Conservation (phyloP, 108 stramenopile genomes). For the Discostella stelligeroides region DNA sequence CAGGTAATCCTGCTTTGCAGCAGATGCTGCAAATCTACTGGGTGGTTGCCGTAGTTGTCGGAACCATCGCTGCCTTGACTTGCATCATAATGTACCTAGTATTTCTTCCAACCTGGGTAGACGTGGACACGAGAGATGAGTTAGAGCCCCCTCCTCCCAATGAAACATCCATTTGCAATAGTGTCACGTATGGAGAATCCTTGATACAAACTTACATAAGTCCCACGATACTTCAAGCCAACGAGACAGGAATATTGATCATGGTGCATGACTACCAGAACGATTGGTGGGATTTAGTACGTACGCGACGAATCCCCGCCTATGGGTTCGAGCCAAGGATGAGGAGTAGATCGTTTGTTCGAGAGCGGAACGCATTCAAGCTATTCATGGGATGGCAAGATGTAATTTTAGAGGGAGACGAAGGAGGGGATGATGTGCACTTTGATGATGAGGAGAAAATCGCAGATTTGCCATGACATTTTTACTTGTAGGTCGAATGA, state of each 20-base stretch:
- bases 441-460: slow-evolving; percentile 12
- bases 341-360: slow-evolving; percentile 55
- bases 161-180: slow-evolving; percentile 64
- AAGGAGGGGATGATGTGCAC: slow-evolving; percentile 26
- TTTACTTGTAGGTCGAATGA: too few species aligned
- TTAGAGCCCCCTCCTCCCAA: slow-evolving; percentile 73
- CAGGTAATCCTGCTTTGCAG: slow-evolving; percentile 47
- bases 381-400: slow-evolving; percentile 25
- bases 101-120: slow-evolving; percentile 68
- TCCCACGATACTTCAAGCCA: slow-evolving; percentile 78
- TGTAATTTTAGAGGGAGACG: slow-evolving; percentile 39
- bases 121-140: slow-evolving; percentile 55
- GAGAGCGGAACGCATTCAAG: slow-evolving; percentile 62
- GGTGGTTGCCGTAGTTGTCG: slow-evolving; percentile 53
- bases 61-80: slow-evolving; percentile 64
- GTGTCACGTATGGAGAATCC: slow-evolving; percentile 69
- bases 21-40: slow-evolving; percentile 64
- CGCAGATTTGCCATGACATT: neutral
- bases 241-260: slow-evolving; percentile 71
- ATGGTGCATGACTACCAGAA: slow-evolving; percentile 45
- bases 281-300: slow-evolving; percentile 50
- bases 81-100: slow-evolving; percentile 64
- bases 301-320: slow-evolving; percentile 62
- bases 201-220: slow-evolving; percentile 70
- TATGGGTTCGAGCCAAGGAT: slow-evolving; percentile 85